These are phyloP conservation scores for Sphagnum contortum DNA, from an alignment of 225 moss, liverwort and hornwort species.

Conservation along the genomic window DNA sequence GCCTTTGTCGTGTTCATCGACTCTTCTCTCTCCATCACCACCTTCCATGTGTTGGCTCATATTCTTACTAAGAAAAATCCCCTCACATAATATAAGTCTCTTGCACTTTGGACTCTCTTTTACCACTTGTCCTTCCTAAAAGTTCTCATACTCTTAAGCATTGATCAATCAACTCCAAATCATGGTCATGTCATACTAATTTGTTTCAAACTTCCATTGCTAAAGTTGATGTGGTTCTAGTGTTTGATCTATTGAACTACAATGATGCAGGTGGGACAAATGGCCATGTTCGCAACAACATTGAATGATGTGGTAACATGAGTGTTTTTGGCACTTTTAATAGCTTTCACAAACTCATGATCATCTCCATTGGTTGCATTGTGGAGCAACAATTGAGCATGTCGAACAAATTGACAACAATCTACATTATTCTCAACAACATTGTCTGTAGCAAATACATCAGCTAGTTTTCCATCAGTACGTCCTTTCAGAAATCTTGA, in stretches of 20 bases:
- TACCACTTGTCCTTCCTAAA: not conserved
- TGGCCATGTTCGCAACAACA: conserved; percentile 53
- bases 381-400: conserved; percentile 8
- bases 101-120: too few relatives aligned
- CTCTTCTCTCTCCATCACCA: conserved; percentile 64
- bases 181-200: not conserved
- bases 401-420: too few relatives aligned
- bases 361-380: conserved; percentile 29
- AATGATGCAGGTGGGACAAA: conserved; percentile 32
- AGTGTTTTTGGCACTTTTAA: conserved; percentile 42
- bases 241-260: not conserved
- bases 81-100: conserved; percentile 33
- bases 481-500: conserved; percentile 38
- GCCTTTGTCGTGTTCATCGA: conserved; percentile 60
- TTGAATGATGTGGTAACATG: conserved; percentile 48
- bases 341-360: conserved; percentile 33
- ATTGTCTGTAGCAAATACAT: too few relatives aligned
- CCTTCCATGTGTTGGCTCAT: conserved; percentile 75
- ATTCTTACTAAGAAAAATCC: conserved; percentile 70
- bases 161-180: not conserved
- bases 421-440: too few relatives aligned
- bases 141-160: not conserved
- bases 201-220: not conserved
- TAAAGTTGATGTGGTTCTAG: too few relatives aligned
- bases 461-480: conserved; percentile 15